Base-by-base conservation (phyloP, 768 basidiomycete genomes). In the Clavulina sp. region DNA sequence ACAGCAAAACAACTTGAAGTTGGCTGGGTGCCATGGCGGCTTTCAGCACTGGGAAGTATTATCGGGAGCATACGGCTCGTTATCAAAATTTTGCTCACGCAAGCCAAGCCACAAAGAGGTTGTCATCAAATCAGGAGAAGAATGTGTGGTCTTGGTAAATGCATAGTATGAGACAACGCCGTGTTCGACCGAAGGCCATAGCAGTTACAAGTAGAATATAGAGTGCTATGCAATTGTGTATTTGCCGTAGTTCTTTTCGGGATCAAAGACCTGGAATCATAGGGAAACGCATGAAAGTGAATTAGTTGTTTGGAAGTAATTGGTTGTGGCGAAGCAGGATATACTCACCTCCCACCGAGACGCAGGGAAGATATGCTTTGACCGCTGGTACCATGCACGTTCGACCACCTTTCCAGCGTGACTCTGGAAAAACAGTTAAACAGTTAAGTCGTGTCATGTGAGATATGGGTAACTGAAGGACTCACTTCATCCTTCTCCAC, bases 341-440 rank as follows among this genome's bases (percentile, higher is more conserved):
- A n/a, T n/a, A 65, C 80, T 57, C 57, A 81, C 84, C 80, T 96
- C 92, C 92, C 92, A 96, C 59, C 92, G 70, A 3, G 86, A 91
- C 1, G 89, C 89, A 16, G 93, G 93, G 63, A 97, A 97, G 33
- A 97, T 95, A 61, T 96, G 95, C 57, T 97, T 99, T 61, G 89
- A 93, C 49, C 91, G 72, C 60, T 91, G 84, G 62, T 97, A 95
- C 73, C 84, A 99, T 54, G 84, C 84, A 56, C 95, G 69, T 65
- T 97, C 95, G 4, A 96, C 92, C 6, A 99, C 95, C 63, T 99
- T 99, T 2, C 95, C 95, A 0, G 95, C 95, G 61, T 99, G 95
- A 2, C 68, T 69, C 66, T 63, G 30, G 1, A 32, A 1, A 5
- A 26, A 2, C 19, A 19, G n/a, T 6, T 49, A 34, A 30, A 19